Evolutionary conservation across 495 filamentous ascomycete species (phyloP).

Genomic region (Hyaloscypha bicolor): DNA sequence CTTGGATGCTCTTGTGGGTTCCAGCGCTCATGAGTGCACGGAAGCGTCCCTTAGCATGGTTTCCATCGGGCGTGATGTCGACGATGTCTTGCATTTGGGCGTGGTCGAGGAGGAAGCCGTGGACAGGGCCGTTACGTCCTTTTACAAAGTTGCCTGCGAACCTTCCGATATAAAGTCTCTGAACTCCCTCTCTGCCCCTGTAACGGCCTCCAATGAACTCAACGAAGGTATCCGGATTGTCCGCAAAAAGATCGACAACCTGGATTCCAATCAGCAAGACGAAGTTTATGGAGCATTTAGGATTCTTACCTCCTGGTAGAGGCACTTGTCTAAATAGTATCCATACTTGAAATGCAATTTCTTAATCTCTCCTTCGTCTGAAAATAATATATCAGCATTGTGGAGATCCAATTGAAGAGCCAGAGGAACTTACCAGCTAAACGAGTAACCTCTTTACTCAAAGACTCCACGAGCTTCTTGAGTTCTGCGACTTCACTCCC

Average conservation of each 20-base stretch:
- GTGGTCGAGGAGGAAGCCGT: slow-evolving; percentile 58
- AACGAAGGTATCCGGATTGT: slow-evolving; percentile 56
- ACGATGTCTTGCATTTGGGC: slow-evolving; percentile 59
- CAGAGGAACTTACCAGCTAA: slow-evolving; percentile 35
- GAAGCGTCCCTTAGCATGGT: slow-evolving; percentile 55
- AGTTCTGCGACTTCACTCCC: slow-evolving; percentile 45
- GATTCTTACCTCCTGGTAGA: slow-evolving; percentile 51
- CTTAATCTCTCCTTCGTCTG: slow-evolving; percentile 52
- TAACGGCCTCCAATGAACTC: slow-evolving; percentile 58
- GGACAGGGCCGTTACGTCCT: slow-evolving; percentile 56
- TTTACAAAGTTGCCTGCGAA: slow-evolving; percentile 51
- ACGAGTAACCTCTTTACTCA: slow-evolving; percentile 40
- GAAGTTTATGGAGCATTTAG: neutral
- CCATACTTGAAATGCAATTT: slow-evolving; percentile 59
- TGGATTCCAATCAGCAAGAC: slow-evolving; percentile 20
- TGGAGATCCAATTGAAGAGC: neutral
- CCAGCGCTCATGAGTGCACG: slow-evolving; percentile 58
- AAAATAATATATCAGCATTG: slow-evolving; percentile 13
- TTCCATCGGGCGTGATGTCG: slow-evolving; percentile 47
- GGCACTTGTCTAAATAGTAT: slow-evolving; percentile 61
- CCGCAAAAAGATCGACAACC: slow-evolving; percentile 53
- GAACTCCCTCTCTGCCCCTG: slow-evolving; percentile 53
- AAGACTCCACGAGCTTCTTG: slow-evolving; percentile 42
- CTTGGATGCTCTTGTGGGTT: slow-evolving; percentile 49
- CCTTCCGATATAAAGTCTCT: slow-evolving; percentile 54